These are phyloP conservation scores for Caryopteris hybrid DNA, from an alignment of 305 asterid genomes.

Conservation along the genomic window DNA sequence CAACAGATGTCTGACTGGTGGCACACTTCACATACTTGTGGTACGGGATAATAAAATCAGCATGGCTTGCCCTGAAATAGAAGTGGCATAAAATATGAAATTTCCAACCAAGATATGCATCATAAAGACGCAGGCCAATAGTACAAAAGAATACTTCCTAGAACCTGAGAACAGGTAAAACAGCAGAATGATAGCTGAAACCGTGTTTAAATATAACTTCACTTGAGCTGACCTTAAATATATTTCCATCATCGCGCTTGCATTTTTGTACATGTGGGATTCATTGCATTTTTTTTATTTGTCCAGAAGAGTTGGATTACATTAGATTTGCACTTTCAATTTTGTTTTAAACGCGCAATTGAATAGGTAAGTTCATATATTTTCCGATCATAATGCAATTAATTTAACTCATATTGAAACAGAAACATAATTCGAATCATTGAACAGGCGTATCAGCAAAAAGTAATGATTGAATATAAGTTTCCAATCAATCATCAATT, in stretches of 20 bases:
- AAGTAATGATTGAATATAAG: background rate
- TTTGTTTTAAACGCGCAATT: background rate
- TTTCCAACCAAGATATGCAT: background rate
- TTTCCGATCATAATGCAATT: background rate
- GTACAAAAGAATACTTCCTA: background rate
- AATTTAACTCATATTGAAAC: background rate
- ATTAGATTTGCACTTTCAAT: background rate
- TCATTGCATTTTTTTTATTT: background rate
- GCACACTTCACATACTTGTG: constrained; percentile 60
- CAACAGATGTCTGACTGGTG: constrained; percentile 52
- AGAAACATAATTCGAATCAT: background rate
- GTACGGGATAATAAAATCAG: constrained; percentile 77
- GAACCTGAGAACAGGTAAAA: background rate
- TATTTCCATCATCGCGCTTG: background rate
- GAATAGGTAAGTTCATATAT: background rate
- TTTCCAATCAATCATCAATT: background rate
- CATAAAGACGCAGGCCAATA: background rate
- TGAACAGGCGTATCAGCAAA: background rate
- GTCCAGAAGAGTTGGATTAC: background rate
- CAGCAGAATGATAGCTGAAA: background rate
- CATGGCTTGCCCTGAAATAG: constrained; percentile 63
- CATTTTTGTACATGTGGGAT: background rate
- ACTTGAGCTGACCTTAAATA: background rate
- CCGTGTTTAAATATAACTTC: background rate
- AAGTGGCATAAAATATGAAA: background rate